Conservation (phyloP, 129 eudicot genomes). For the Escallonia herrerae region DNA sequence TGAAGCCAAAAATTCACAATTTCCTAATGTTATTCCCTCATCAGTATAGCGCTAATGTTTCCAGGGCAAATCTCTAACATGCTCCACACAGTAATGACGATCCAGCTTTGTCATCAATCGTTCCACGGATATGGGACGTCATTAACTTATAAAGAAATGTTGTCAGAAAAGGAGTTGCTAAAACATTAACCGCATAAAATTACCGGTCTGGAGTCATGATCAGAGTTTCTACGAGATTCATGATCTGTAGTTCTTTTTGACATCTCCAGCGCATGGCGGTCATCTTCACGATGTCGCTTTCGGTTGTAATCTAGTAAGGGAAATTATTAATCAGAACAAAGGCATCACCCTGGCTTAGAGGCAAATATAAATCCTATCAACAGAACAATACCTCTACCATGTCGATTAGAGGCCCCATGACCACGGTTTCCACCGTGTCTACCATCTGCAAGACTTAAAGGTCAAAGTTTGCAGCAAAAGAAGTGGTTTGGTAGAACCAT, state of each 20-base stretch:
- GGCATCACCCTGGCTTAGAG: neutral
- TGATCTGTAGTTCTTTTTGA: slow-evolving; percentile 56
- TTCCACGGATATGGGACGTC: no score
- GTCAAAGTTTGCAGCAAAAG: neutral
- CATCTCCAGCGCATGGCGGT: slow-evolving; percentile 52
- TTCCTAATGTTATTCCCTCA: no score
- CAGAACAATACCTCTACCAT: slow-evolving; percentile 42
- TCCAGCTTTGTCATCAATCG: no score
- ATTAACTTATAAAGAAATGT: no score
- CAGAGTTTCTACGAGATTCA: slow-evolving; percentile 70
- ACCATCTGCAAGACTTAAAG: slow-evolving; percentile 41
- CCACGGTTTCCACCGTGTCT: slow-evolving; percentile 64
- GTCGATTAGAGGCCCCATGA: slow-evolving; percentile 59
- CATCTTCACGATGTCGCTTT: slow-evolving; percentile 87
- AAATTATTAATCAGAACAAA: neutral
- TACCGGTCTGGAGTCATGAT: slow-evolving; percentile 88
- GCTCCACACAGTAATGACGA: no score
- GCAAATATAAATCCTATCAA: neutral
- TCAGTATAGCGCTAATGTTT: no score
- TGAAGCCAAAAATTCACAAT: no score
- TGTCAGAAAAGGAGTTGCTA: no score
- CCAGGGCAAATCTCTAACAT: no score
- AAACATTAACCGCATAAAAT: neutral
- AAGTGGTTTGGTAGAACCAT: no score
- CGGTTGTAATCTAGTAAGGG: slow-evolving; percentile 47